Percentiles rank a stretch among this genome's conserved stretches.
Evolutionary conservation across 2,329 filamentous ascomycete species (phyloP).

Genomic region (Cladosporium sp.): DNA sequence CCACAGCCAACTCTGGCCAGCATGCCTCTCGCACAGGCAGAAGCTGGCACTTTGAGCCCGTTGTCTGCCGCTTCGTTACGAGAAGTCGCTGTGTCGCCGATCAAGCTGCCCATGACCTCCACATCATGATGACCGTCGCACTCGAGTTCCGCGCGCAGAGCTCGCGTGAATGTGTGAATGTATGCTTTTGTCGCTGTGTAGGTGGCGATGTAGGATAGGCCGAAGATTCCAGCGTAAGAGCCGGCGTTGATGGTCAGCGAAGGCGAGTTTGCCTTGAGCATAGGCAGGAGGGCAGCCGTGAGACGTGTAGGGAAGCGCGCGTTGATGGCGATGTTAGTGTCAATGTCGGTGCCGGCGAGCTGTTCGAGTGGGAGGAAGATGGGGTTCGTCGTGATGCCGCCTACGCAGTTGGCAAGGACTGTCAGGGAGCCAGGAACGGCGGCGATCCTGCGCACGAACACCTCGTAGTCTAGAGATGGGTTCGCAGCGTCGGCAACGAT

Average conservation of each 20-base stretch:
- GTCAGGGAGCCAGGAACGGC: constrained; percentile 40
- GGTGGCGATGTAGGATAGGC: constrained; percentile 44
- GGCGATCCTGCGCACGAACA: constrained; percentile 25
- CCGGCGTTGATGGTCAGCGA: constrained; percentile 51
- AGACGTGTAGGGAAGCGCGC: constrained; percentile 49
- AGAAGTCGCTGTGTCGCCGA: constrained; percentile 16
- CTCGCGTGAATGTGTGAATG: constrained; percentile 37
- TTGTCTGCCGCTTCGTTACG: constrained; percentile 11
- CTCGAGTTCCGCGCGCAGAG: constrained; percentile 42
- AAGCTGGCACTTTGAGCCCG: constrained; percentile 13
- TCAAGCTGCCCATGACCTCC: constrained; percentile 18
- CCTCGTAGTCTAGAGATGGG: constrained; percentile 19
- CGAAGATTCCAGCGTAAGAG: constrained; percentile 40
- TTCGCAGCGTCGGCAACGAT: constrained; percentile 44
- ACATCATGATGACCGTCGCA: constrained; percentile 37
- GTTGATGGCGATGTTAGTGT: constrained; percentile 46
- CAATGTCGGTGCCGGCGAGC: constrained; percentile 35
- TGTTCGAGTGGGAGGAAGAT: constrained; percentile 36
- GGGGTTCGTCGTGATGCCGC: constrained; percentile 35
- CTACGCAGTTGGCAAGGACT: constrained; percentile 56
- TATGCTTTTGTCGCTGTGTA: constrained; percentile 49
- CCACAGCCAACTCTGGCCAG: constrained; percentile 16
- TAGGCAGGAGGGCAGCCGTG: constrained; percentile 44
- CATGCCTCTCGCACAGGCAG: constrained; percentile 14
- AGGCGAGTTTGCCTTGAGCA: constrained; percentile 39